These are phyloP conservation scores for Acephala macrosclerotiorum DNA, from an alignment of 2,329 filamentous ascomycete genomes.

Conservation along the genomic window DNA sequence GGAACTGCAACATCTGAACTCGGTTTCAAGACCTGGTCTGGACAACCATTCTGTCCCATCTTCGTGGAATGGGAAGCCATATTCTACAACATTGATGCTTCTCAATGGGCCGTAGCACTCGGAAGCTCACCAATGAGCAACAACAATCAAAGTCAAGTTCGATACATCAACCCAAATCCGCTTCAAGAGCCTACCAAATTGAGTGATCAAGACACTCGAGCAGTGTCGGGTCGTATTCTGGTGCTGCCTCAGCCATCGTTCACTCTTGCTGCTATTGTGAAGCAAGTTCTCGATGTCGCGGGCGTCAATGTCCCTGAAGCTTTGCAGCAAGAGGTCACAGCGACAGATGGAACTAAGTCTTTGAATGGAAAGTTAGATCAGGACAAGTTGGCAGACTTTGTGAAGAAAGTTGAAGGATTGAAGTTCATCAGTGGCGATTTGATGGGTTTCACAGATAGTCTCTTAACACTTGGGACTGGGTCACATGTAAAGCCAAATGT, in stretches of 20 bases:
- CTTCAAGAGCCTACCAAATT: conserved; percentile 1
- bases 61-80: conserved; percentile 25
- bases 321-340: not conserved
- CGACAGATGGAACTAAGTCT: too few species aligned
- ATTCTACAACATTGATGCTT: conserved; percentile 19
- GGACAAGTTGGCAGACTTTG: not conserved
- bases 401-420: conserved; percentile 8
- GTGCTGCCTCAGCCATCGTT: conserved; percentile 52
- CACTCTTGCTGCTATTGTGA: conserved; percentile 41
- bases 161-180: conserved; percentile 12
- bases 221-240: conserved; percentile 47
- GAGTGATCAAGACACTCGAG: conserved; percentile 34
- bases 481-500: conserved; percentile 50
- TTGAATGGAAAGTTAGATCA: too few species aligned
- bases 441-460: conserved; percentile 42
- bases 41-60: conserved; percentile 22
- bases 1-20: not conserved
- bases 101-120: conserved; percentile 10
- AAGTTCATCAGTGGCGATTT: conserved; percentile 39
- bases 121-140: conserved; percentile 8
- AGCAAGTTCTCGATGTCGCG: conserved; percentile 13
- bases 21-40: conserved; percentile 14
- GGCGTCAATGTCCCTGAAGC: not conserved
- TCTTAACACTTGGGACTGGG: conserved; percentile 47
- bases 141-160: conserved; percentile 19